Base-by-base conservation (phyloP, 257 asterid genomes). In the Solanum etuberosum region DNA sequence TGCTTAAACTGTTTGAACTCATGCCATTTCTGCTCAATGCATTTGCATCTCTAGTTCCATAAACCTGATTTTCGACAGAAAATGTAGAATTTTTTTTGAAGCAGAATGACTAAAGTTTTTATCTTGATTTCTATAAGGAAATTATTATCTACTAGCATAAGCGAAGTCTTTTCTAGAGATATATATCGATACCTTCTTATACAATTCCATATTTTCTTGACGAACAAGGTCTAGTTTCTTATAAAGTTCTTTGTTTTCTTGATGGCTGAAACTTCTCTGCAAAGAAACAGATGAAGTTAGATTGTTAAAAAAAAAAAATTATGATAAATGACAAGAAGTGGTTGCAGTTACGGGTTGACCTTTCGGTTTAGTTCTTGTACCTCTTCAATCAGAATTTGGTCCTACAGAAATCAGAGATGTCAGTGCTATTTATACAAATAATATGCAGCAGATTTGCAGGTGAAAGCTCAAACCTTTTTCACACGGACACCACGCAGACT, bases 221-320 rank as follows among this genome's bases (percentile, higher is more conserved):
- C 61, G 90, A 90, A 89, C 83, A 81, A 89, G 86, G 85, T 87
- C 88, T 88, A 92, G 91, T 90, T 95, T 93, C 94, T 90, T 90
- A 89, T 87, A 70, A 76, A 95, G 90, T 88, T 92, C 95, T 86
- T 88, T 83, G 86, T 94, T 95, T 91, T 95, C 98, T 89, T 91
- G 93, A 78, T 92, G 93, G 89, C 93, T 89, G 84, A 92, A 91
- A 86, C 73, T 91, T 88, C 94, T 93, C 98, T 95, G 94, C 91
- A 93, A 86, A 73, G 88, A 86, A 90, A 67, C 48, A 74, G 43
- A 85, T 13, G 84, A 74, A 74, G 59, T 74, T 88, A 92, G 91
- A 91, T 63, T 32, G 89, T 83, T 23, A n/a, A n/a, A n/a, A n/a
- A n/a, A n/a, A n/a, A n/a, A n/a, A n/a, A n/a, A n/a, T n/a, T n/a